These are phyloP conservation scores for Rhizopus stolonifer DNA, from an alignment of 371 early-diverging fungal genomes.

Conservation along the genomic window DNA sequence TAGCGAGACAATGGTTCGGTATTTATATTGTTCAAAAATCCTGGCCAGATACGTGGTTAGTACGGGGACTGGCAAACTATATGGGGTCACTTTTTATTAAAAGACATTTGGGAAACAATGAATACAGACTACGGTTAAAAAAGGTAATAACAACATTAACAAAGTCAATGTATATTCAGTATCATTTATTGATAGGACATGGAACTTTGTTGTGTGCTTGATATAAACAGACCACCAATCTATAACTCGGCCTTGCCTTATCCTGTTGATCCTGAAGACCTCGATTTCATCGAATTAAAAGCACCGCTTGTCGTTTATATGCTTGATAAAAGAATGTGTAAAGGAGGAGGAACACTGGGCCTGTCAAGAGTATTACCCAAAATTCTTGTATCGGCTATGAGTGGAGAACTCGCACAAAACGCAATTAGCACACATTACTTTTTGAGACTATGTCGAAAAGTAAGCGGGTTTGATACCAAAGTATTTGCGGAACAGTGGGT, in stretches of 20 bases:
- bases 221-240: slow-evolving; percentile 84
- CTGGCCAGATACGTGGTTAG: slow-evolving; percentile 90
- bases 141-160: no score
- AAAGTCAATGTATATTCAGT: no score
- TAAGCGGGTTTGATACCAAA: slow-evolving; percentile 76
- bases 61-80: slow-evolving; percentile 76
- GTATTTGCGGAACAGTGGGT: slow-evolving; percentile 95
- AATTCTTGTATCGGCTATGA: slow-evolving; percentile 75
- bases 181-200: slow-evolving; percentile 62
- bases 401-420: slow-evolving; percentile 76
- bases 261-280: slow-evolving; percentile 69
- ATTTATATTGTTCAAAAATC: slow-evolving; percentile 77
- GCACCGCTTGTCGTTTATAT: slow-evolving; percentile 88
- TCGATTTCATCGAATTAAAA: slow-evolving; percentile 82
- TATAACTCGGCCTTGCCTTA: slow-evolving; percentile 65
- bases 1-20: slow-evolving; percentile 94
- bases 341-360: slow-evolving; percentile 74
- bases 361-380: slow-evolving; percentile 81
- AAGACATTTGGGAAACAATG: slow-evolving; percentile 84
- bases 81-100: slow-evolving; percentile 73
- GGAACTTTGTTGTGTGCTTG: slow-evolving; percentile 74
- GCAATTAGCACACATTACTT: slow-evolving; percentile 84
- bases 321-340: slow-evolving; percentile 89
- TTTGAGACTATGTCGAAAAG: slow-evolving; percentile 76
- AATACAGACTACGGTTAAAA: slow-evolving; percentile 80